Percentiles rank a stretch among this genome's conserved stretches.
These are phyloP conservation scores for Dactylellina parvicollis DNA, from an alignment of 2,329 filamentous ascomycete species.

Conservation along the genomic window DNA sequence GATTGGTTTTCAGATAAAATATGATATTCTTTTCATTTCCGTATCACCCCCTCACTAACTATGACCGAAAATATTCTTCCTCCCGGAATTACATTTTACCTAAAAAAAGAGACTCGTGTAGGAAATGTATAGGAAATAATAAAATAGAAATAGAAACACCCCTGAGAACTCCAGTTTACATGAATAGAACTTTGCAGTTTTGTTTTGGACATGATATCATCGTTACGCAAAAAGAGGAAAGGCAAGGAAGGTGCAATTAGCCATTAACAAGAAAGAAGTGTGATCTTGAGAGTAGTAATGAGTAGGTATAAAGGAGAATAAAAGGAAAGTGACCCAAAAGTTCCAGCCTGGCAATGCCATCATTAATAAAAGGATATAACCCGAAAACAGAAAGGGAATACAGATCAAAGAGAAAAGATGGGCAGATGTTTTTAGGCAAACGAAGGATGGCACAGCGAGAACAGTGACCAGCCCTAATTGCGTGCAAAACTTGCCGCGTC, in stretches of 20 bases:
- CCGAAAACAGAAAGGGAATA: too few relatives aligned
- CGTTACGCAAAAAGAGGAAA: neutral
- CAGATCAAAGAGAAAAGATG: conserved; percentile 18
- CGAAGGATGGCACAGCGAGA: neutral
- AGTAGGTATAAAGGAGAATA: conserved; percentile 12
- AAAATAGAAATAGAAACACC: conserved; percentile 20
- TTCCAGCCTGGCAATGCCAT: conserved; percentile 46
- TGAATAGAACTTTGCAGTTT: conserved; percentile 37
- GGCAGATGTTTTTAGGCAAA: neutral
- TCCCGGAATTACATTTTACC: too few relatives aligned
- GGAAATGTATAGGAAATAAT: conserved; percentile 4
- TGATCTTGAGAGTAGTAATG: neutral
- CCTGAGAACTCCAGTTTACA: conserved; percentile 48
- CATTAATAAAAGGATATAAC: too few relatives aligned
- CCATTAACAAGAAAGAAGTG: neutral
- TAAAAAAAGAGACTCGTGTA: neutral
- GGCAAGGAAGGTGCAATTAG: conserved; percentile 1
- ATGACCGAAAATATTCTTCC: too few relatives aligned
- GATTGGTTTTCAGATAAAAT: too few relatives aligned
- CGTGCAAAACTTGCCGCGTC: conserved; percentile 2
- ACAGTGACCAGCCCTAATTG: neutral
- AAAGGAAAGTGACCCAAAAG: conserved; percentile 39
- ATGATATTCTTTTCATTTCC: too few relatives aligned
- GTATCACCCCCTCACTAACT: too few relatives aligned
- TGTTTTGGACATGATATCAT: conserved; percentile 43